Evolutionary conservation across 139 green algal genomes (phyloP).

Genomic region (Mychonastes homosphaera): DNA sequence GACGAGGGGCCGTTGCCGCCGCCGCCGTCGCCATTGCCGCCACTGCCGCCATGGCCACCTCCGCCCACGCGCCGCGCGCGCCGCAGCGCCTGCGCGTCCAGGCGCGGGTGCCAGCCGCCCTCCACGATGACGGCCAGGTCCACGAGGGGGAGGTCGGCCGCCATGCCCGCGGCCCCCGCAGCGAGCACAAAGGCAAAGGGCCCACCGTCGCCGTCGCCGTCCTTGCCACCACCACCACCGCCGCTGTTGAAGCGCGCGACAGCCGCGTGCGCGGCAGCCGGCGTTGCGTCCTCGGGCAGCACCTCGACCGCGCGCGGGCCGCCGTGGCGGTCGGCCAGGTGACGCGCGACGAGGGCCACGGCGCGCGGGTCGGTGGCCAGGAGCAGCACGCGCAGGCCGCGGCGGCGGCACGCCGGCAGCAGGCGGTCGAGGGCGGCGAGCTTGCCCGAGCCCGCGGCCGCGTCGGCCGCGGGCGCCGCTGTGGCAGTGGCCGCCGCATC

Average conservation of each 20-base stretch:
- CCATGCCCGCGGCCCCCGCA: slow-evolving; percentile 46
- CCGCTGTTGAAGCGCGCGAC: slow-evolving; percentile 40
- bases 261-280: slow-evolving; percentile 27
- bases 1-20: neutral
- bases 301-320: slow-evolving; percentile 37
- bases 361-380: slow-evolving; percentile 38
- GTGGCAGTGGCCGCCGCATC: slow-evolving; percentile 28
- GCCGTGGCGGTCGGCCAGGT: neutral
- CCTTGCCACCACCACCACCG: slow-evolving; percentile 3
- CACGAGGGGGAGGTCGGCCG: slow-evolving; percentile 49
- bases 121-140: slow-evolving; percentile 52
- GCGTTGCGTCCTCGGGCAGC: slow-evolving; percentile 34
- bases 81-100: slow-evolving; percentile 54
- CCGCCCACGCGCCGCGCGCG: slow-evolving; percentile 21
- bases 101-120: slow-evolving; percentile 56
- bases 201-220: neutral
- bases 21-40: neutral
- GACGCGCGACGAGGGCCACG: slow-evolving; percentile 6
- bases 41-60: slow-evolving; percentile 2
- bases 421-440: slow-evolving; percentile 51
- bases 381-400: slow-evolving; percentile 42
- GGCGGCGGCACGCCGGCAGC: slow-evolving; percentile 27
- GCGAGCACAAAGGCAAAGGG: slow-evolving; percentile 50
- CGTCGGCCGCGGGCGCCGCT: slow-evolving; percentile 11
- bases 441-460: slow-evolving; percentile 42